Evolutionary conservation across 2,329 filamentous ascomycete genomes (phyloP), one percentile per base, ranked within the genome.

Genomic region (Cryoendolithus antarcticus): DNA sequence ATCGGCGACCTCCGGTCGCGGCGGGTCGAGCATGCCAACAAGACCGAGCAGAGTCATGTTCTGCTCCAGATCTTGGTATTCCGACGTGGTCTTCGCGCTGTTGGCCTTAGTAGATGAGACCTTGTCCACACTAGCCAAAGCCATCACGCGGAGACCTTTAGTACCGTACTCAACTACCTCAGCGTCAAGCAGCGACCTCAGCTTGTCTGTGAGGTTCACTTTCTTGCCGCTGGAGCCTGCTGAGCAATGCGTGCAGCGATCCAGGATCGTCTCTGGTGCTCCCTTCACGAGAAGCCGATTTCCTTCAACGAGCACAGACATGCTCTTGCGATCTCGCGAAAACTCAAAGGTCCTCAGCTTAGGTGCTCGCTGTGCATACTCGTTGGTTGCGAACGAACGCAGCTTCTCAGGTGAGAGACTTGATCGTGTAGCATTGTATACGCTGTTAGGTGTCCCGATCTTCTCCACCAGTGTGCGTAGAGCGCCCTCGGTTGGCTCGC

Each of bases 261-360:
- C 89, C 45, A 98, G 74, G 51, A 98, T 80, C 9, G 86, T 86
- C 62, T 98, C 91, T 4, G 91, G 91, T 12, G 93, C 91, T 53
- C 91, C 91, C 67, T 98, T 98, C 49, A 98, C 88, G 35, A 98
- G 73, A 8, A 98, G 77, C 59, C 82, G 86, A 65, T 91, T 77
- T 39, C 74, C 72, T 48, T 81, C 74, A 46, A 93, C 85, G 43
- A 96, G 68, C 29, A 98, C 93, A 35, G 91, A 98, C 91, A 98
- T 98, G 64, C 89, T 96, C 75, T 98, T 98, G 46, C 91, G 78
- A 62, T 98, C 91, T 52, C 91, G 80, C 1, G 91, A 96, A 65
- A 98, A 98, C 60, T 98, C 91, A 53, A 86, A 98, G 8, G 86
- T 94, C 6, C 88, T 81, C 41, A 94, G 71, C 32, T 82, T 77